Conservation (phyloP, 2,329 filamentous ascomycete species). For the Penicillium rolfsii region DNA sequence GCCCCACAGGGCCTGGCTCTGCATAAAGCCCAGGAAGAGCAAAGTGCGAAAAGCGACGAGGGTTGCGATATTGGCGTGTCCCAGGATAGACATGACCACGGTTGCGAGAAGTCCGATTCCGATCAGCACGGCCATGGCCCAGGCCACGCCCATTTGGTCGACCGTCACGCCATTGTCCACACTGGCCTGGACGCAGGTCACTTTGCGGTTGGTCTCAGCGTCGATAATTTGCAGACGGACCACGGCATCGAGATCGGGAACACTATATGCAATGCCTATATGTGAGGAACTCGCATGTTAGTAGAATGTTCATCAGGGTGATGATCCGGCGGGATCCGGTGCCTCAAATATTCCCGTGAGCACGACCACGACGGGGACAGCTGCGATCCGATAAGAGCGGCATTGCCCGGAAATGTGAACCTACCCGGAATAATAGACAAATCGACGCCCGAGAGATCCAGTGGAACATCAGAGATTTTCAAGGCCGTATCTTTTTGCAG, state of each 20-base stretch:
- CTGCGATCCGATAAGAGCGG: not conserved
- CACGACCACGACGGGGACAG: not conserved
- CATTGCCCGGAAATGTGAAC: conserved; percentile 21
- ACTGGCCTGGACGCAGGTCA: conserved; percentile 38
- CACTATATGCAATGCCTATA: conserved; percentile 75
- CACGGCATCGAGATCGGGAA: conserved; percentile 61
- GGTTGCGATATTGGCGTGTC: conserved; percentile 89
- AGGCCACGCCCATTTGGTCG: conserved; percentile 82
- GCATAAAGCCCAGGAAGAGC: conserved; percentile 90
- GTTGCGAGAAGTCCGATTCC: conserved; percentile 81
- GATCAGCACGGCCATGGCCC: conserved; percentile 84
- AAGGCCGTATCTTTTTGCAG: conserved; percentile 79
- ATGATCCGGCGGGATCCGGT: conserved; percentile 1
- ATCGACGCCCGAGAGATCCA: conserved; percentile 46
- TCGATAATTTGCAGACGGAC: conserved; percentile 20
- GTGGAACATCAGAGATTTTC: conserved; percentile 63
- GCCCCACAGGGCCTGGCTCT: conserved; percentile 87
- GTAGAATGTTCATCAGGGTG: not conserved
- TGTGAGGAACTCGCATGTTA: conserved; percentile 8
- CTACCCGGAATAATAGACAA: conserved; percentile 68
- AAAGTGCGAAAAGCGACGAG: conserved; percentile 92
- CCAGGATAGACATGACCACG: conserved; percentile 83
- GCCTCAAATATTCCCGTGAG: not conserved
- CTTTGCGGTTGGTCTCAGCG: conserved; percentile 2
- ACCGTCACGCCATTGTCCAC: conserved; percentile 57